Conservation (phyloP, 371 early-diverging fungal species). For the Lichtheimia ramosa region DNA sequence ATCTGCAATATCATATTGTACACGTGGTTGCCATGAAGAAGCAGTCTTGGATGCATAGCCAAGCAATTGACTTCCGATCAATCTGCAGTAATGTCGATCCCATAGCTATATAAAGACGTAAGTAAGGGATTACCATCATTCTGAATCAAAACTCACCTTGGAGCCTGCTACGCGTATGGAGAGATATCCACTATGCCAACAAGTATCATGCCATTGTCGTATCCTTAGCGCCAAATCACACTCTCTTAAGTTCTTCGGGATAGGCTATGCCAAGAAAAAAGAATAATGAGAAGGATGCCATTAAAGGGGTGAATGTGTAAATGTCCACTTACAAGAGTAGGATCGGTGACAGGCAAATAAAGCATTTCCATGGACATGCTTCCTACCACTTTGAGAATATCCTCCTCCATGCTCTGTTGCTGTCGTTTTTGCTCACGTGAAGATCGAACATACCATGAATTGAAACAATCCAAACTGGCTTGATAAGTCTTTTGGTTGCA, state of each 20-base stretch:
- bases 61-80: conserved; percentile 39
- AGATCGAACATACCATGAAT: conserved; percentile 32
- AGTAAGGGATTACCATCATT: neutral
- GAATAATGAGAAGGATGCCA: conserved; percentile 8
- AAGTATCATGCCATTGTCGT: conserved; percentile 44
- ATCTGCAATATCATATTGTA: conserved; percentile 41
- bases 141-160: conserved; percentile 22
- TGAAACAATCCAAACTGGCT: conserved; percentile 42
- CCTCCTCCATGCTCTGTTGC: conserved; percentile 6
- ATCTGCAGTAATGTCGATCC: conserved; percentile 35
- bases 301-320: neutral
- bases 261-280: conserved; percentile 13
- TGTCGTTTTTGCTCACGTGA: conserved; percentile 31
- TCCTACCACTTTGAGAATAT: conserved; percentile 22
- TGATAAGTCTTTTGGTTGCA: conserved; percentile 31
- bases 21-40: conserved; percentile 16
- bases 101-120: conserved; percentile 21
- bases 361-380: conserved; percentile 24
- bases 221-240: conserved; percentile 44
- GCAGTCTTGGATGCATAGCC: conserved; percentile 37
- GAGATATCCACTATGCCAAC: conserved; percentile 30
- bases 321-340: conserved; percentile 17
- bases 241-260: conserved; percentile 39
- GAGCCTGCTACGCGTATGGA: conserved; percentile 28
- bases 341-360: conserved; percentile 24